phyloP scores from a whole-genome alignment of 495 filamentous ascomycete genomes.

The Lophiostoma macrostomum region DNA sequence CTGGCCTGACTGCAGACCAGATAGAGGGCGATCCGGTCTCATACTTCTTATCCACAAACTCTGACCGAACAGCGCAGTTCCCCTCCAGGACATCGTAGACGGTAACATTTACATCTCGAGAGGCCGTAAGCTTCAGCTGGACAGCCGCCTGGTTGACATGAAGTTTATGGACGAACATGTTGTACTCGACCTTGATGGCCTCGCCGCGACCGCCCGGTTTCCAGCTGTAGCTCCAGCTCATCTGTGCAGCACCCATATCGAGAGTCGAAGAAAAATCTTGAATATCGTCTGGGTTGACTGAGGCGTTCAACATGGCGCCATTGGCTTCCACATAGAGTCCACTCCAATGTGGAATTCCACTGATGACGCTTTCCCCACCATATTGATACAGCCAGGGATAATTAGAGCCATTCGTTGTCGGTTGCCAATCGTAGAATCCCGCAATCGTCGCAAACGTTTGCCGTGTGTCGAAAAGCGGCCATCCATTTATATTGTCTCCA shows the following conservation, averaged over 20 bases:
- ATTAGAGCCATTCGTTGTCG: constrained; percentile 61
- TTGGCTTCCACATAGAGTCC: constrained; percentile 60
- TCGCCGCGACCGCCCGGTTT: constrained; percentile 46
- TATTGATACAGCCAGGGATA: constrained; percentile 70
- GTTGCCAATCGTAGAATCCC: constrained; percentile 69
- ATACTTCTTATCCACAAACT: constrained; percentile 50
- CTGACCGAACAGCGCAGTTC: constrained; percentile 55
- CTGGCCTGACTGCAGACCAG: constrained; percentile 57
- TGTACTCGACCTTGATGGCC: constrained; percentile 56
- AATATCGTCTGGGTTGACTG: constrained; percentile 57
- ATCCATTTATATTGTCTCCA: constrained; percentile 57
- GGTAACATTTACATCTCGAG: constrained; percentile 46
- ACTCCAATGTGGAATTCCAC: constrained; percentile 68
- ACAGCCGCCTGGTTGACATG: constrained; percentile 62
- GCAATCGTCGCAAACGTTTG: constrained; percentile 72
- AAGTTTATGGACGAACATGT: constrained; percentile 60
- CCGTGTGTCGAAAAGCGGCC: constrained; percentile 66
- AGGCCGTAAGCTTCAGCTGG: constrained; percentile 53
- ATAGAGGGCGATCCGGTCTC: constrained; percentile 50
- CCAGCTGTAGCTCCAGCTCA: constrained; percentile 68
- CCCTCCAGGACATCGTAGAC: constrained; percentile 61
- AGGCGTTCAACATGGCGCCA: constrained; percentile 56
- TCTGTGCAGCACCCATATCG: constrained; percentile 59
- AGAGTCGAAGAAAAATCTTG: constrained; percentile 60
- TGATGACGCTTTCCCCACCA: constrained; percentile 70